Evolutionary conservation across 768 basidiomycete species (phyloP).

Genomic region (Mycena vitilis): DNA sequence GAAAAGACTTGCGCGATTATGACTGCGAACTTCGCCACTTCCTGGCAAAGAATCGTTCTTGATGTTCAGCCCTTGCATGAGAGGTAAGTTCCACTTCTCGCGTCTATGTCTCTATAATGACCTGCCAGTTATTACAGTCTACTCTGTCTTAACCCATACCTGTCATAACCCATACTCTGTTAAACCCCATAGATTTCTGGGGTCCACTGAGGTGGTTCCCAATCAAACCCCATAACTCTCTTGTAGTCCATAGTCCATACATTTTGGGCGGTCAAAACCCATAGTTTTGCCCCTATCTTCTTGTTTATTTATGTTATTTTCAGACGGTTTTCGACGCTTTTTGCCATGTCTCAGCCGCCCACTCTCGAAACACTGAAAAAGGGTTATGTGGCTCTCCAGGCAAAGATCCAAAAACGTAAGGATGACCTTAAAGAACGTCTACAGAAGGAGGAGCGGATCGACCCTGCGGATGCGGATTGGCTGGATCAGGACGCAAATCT

Average conservation of each 20-base stretch:
- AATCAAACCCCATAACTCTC: constrained; percentile 16
- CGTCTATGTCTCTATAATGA: too few relatives aligned
- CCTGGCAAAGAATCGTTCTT: too few relatives aligned
- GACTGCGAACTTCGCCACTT: too few relatives aligned
- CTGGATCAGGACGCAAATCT: constrained; percentile 38
- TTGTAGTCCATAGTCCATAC: constrained; percentile 19
- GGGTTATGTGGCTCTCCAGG: constrained; percentile 9
- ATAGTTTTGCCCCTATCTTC: too few relatives aligned
- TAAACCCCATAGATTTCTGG: constrained; percentile 12
- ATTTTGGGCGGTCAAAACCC: background rate
- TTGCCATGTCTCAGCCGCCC: constrained; percentile 3
- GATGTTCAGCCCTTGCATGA: constrained; percentile 8
- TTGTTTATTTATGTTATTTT: too few relatives aligned
- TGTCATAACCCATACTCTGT: constrained; percentile 20
- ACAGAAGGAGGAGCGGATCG: constrained; percentile 20
- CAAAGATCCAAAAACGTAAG: constrained; percentile 23
- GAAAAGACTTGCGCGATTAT: background rate
- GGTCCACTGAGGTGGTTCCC: constrained; percentile 19
- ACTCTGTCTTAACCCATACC: constrained; percentile 24
- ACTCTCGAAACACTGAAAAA: constrained; percentile 16
- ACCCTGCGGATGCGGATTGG: constrained; percentile 40
- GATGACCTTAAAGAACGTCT: constrained; percentile 23
- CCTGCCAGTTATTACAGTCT: constrained; percentile 14
- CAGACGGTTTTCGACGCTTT: too few relatives aligned
- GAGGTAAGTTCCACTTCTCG: constrained; percentile 2